Percentiles rank a stretch among this genome's conserved stretches.
Conservation (phyloP, 2,329 filamentous ascomycete species). For the Aspergillus floridensis region DNA sequence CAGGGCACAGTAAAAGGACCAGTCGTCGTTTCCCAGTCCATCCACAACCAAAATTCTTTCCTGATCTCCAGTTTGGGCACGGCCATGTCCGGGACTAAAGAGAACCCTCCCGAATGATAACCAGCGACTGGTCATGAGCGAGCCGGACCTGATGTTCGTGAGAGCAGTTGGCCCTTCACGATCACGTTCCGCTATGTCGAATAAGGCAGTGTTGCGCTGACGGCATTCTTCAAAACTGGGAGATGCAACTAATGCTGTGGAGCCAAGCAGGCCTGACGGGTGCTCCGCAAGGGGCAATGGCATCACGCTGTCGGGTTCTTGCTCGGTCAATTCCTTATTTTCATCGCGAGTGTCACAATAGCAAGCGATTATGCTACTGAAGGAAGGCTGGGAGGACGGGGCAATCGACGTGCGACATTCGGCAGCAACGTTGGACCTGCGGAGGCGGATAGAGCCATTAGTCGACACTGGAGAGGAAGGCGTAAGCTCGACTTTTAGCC, state of each 20-base stretch:
- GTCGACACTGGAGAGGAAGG: slow-evolving; percentile 28
- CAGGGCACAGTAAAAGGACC: slow-evolving; percentile 52
- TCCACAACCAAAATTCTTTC: slow-evolving; percentile 50
- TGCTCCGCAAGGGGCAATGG: slow-evolving; percentile 21
- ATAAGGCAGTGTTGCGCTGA: slow-evolving; percentile 33
- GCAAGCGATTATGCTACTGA: slow-evolving; percentile 54
- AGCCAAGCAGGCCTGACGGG: slow-evolving; percentile 28
- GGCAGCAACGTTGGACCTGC: slow-evolving; percentile 52
- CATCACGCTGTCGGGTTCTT: slow-evolving; percentile 16
- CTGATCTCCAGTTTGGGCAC: slow-evolving; percentile 40
- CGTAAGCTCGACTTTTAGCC: slow-evolving; percentile 23
- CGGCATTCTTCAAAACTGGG: slow-evolving; percentile 30
- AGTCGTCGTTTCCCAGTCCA: slow-evolving; percentile 52
- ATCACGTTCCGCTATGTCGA: slow-evolving; percentile 43
- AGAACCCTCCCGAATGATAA: slow-evolving; percentile 51
- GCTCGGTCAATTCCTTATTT: slow-evolving; percentile 20
- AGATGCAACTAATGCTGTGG: slow-evolving; percentile 22
- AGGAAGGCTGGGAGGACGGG: slow-evolving; percentile 53
- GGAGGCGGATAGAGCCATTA: slow-evolving; percentile 41
- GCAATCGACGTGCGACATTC: slow-evolving; percentile 50
- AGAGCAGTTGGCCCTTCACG: slow-evolving; percentile 41
- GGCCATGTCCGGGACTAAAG: slow-evolving; percentile 50
- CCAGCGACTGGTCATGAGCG: slow-evolving; percentile 52
- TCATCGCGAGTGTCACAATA: slow-evolving; percentile 40
- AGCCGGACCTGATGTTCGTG: slow-evolving; percentile 50